Percentiles rank a stretch among this genome's conserved stretches.
Conservation (phyloP, 2,329 filamentous ascomycete genomes). For the Thelonectria blattea region DNA sequence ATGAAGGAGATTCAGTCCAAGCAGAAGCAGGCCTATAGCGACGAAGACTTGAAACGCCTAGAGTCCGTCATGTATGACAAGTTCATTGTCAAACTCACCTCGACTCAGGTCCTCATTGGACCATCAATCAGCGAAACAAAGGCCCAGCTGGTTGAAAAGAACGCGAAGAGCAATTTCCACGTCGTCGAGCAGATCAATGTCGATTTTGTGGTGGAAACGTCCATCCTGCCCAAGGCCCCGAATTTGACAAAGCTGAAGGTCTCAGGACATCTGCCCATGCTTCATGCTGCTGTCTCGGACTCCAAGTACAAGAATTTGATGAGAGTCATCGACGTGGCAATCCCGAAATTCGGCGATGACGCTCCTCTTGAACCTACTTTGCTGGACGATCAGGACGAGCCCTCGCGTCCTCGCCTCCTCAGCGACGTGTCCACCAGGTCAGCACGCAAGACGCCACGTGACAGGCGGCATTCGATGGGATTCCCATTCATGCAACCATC, state of each 20-base stretch:
- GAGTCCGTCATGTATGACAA: slow-evolving; percentile 98
- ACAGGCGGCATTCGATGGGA: slow-evolving; percentile 69
- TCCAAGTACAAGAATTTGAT: slow-evolving; percentile 97
- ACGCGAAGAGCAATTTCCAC: slow-evolving; percentile 76
- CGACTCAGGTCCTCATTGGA: slow-evolving; percentile 93
- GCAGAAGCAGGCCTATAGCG: slow-evolving; percentile 84
- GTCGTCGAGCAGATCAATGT: slow-evolving; percentile 97
- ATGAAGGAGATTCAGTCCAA: slow-evolving; percentile 90
- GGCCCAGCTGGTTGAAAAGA: slow-evolving; percentile 73
- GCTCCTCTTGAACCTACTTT: slow-evolving; percentile 26
- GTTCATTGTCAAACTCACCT: slow-evolving; percentile 89
- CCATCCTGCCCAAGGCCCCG: slow-evolving; percentile 93
- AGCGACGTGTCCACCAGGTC: slow-evolving; percentile 55
- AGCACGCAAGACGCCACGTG: slow-evolving; percentile 52
- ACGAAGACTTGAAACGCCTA: slow-evolving; percentile 85
- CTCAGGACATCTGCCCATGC: slow-evolving; percentile 87
- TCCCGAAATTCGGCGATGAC: slow-evolving; percentile 75
- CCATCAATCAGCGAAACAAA: slow-evolving; percentile 92
- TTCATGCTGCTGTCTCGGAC: slow-evolving; percentile 92
- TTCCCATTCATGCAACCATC: slow-evolving; percentile 76
- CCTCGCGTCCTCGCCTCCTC: slow-evolving; percentile 50
- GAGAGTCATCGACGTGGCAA: slow-evolving; percentile 93
- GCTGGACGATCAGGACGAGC: slow-evolving; percentile 36
- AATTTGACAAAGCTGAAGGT: slow-evolving; percentile 92
- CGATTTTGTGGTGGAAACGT: slow-evolving; percentile 94